Conservation (phyloP, 2,329 filamentous ascomycete genomes). For the Sordariomycetes sp. region DNA sequence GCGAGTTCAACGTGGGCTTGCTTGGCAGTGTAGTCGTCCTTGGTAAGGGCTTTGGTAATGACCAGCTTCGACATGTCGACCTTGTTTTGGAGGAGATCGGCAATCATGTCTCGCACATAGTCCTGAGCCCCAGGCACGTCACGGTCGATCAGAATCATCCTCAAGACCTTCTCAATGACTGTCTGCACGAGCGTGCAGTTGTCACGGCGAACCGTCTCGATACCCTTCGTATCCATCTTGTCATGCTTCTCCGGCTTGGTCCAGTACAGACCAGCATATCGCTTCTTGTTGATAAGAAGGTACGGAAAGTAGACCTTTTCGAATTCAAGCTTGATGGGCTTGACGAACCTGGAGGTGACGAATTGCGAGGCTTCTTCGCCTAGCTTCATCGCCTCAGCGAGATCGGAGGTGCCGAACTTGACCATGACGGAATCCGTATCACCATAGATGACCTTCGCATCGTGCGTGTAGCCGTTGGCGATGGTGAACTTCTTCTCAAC, state of each 20-base stretch:
- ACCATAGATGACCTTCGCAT: constrained; percentile 96
- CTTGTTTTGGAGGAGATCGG: constrained; percentile 92
- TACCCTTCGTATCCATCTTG: constrained; percentile 99
- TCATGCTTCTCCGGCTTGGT: constrained; percentile 90
- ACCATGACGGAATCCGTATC: constrained; percentile 99
- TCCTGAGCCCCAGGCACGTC: constrained; percentile 87
- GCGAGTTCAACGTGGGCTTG: constrained; percentile 95
- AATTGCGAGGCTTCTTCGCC: constrained; percentile 86
- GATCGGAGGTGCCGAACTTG: constrained; percentile 85
- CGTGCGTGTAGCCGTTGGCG: constrained; percentile 86
- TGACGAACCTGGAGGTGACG: constrained; percentile 87
- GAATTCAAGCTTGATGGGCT: constrained; percentile 97
- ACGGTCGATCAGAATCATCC: constrained; percentile 91
- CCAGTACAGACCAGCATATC: constrained; percentile 97
- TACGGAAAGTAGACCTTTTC: constrained; percentile 99
- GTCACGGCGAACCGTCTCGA: constrained; percentile 93
- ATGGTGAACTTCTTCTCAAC: constrained; percentile 86
- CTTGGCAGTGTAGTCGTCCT: constrained; percentile 80
- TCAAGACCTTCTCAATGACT: constrained; percentile 91
- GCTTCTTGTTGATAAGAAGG: constrained; percentile 98
- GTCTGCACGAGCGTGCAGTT: constrained; percentile 94
- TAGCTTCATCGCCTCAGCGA: constrained; percentile 84
- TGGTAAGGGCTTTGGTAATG: constrained; percentile 94
- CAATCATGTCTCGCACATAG: constrained; percentile 93
- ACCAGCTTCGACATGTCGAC: constrained; percentile 98